These are phyloP conservation scores for Stropharia rugosoannulata DNA, from an alignment of 768 basidiomycete genomes.

Conservation along the genomic window DNA sequence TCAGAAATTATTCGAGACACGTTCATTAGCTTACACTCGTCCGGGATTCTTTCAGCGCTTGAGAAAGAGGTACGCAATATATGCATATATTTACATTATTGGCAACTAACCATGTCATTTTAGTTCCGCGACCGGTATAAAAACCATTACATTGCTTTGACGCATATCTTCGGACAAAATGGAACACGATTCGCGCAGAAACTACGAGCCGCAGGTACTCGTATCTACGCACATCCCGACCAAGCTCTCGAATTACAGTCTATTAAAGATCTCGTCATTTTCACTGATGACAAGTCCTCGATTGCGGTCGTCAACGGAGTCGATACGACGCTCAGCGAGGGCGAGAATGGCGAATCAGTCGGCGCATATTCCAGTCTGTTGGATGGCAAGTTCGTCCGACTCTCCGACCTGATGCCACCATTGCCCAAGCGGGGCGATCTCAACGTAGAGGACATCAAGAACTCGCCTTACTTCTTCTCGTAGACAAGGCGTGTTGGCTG, in stretches of 20 bases:
- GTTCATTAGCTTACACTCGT: constrained; percentile 90
- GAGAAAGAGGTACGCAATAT: constrained; percentile 61
- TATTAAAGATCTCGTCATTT: constrained; percentile 33
- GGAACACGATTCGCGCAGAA: constrained; percentile 31
- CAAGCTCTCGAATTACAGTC: constrained; percentile 32
- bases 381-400: constrained; percentile 66
- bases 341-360: constrained; percentile 13
- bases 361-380: constrained; percentile 20
- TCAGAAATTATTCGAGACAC: constrained; percentile 87
- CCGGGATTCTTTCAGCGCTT: constrained; percentile 76
- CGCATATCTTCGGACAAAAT: constrained; percentile 33
- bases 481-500: constrained; percentile 31
- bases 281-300: constrained; percentile 34
- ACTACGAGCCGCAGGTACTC: constrained; percentile 43
- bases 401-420: constrained; percentile 76
- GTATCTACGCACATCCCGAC: constrained; percentile 39
- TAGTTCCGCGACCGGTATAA: constrained; percentile 80
- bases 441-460: constrained; percentile 77
- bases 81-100: background rate
- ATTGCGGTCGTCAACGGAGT: constrained; percentile 28
- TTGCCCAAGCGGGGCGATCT: constrained; percentile 86
- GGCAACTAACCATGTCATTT: background rate
- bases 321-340: constrained; percentile 7
- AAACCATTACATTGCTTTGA: constrained; percentile 64
- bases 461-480: constrained; percentile 93